These are phyloP conservation scores for Sarocladium oryzae DNA, from an alignment of 2,329 filamentous ascomycete genomes.

Conservation along the genomic window DNA sequence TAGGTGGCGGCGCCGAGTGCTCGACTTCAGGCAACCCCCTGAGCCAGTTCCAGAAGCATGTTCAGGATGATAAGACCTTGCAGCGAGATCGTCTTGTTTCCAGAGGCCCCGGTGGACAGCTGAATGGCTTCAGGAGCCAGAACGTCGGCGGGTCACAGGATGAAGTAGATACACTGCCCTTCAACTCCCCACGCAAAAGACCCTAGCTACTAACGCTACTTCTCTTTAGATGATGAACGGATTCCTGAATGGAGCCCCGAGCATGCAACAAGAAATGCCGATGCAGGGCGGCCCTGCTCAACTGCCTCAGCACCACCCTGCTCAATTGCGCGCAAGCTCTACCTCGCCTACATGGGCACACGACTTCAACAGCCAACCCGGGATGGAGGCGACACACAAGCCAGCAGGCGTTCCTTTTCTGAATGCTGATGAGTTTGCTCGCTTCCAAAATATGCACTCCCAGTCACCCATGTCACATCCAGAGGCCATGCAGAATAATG, in stretches of 20 bases:
- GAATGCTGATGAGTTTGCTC: constrained; percentile 76
- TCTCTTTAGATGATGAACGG: constrained; percentile 76
- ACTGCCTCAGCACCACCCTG: constrained; percentile 39
- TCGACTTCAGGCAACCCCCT: constrained; percentile 94
- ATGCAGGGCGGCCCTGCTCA: constrained; percentile 42
- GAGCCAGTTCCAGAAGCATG: constrained; percentile 95
- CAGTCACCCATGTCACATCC: constrained; percentile 37
- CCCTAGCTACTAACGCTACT: not conserved
- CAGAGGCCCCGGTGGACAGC: constrained; percentile 60
- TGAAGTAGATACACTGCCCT: constrained; percentile 42
- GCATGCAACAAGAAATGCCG: constrained; percentile 47
- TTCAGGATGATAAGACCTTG: constrained; percentile 90
- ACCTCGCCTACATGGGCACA: constrained; percentile 49
- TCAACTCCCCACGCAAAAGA: not conserved
- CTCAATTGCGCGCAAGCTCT: constrained; percentile 46
- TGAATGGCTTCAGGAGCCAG: constrained; percentile 72
- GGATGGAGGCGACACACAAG: constrained; percentile 67
- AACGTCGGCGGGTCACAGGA: constrained; percentile 66
- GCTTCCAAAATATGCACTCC: constrained; percentile 69
- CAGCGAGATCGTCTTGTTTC: constrained; percentile 85
- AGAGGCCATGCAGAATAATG: constrained; percentile 52
- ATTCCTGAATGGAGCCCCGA: constrained; percentile 76
- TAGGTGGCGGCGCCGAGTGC: constrained; percentile 91
- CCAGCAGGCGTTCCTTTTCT: constrained; percentile 56
- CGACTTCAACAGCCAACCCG: constrained; percentile 51